phyloP scores from a whole-genome alignment of 768 basidiomycete species.

The Naematelia aurantialba region DNA sequence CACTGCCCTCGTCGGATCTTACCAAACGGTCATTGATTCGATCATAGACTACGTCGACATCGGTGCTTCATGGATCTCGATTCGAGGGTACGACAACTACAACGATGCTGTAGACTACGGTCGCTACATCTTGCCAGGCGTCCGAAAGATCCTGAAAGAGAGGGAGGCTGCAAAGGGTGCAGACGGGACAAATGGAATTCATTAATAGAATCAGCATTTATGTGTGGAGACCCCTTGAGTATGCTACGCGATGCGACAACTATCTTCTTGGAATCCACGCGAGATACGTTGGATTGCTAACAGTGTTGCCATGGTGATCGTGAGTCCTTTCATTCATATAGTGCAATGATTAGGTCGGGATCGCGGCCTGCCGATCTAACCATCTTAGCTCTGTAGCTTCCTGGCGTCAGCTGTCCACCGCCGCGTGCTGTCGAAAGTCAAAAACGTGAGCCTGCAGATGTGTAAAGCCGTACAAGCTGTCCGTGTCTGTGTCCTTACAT shows the following conservation, averaged over 20 bases:
- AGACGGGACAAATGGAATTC: background rate
- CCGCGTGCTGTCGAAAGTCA: no score
- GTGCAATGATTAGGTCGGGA: no score
- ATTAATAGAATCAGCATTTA: background rate
- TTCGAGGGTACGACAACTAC: conserved; percentile 36
- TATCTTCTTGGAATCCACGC: background rate
- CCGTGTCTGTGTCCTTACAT: no score
- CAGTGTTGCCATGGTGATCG: no score
- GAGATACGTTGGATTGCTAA: no score
- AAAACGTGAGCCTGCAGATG: no score
- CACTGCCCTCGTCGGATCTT: conserved; percentile 33
- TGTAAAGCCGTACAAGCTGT: no score
- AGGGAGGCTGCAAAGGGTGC: background rate
- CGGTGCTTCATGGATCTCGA: conserved; percentile 31
- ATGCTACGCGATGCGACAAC: background rate
- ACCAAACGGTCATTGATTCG: conserved; percentile 33
- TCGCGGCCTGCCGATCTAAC: no score
- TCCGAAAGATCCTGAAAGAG: conserved; percentile 20
- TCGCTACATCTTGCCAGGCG: conserved; percentile 35
- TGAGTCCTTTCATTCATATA: no score
- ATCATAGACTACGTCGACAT: conserved; percentile 36
- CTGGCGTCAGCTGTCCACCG: no score
- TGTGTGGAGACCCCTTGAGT: background rate
- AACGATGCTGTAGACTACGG: conserved; percentile 39
- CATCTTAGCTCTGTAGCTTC: no score